A percentile compares a stretch with the other conserved stretches of the same genome.
These are phyloP conservation scores for Zygosaccharomyces gambellarensis DNA, from an alignment of 805 yeast species.

Conservation along the genomic window DNA sequence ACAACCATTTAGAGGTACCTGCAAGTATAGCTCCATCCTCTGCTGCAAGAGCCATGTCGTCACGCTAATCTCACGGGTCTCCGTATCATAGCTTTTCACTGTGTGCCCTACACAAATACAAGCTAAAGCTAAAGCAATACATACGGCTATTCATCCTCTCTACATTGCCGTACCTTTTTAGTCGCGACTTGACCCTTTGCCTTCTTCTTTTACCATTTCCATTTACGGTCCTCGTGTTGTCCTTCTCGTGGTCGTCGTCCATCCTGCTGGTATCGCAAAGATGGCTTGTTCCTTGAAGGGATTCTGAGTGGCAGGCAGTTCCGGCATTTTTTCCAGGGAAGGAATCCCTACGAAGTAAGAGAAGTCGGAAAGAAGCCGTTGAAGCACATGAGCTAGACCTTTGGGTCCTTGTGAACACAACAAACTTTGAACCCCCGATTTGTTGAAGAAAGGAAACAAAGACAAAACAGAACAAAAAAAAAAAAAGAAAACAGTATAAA, in stretches of 20 bases:
- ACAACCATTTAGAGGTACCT: conserved; percentile 20
- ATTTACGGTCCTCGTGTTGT: neutral
- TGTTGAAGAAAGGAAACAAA: neutral
- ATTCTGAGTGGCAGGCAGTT: neutral
- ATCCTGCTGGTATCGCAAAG: neutral
- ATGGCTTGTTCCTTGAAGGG: neutral
- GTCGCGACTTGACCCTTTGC: neutral
- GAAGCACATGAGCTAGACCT: neutral
- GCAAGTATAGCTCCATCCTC: conserved; percentile 13
- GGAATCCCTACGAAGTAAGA: too few species aligned
- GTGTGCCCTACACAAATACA: neutral
- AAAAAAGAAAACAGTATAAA: conserved; percentile 1
- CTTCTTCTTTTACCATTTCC: neutral
- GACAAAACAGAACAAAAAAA: conserved; percentile 1
- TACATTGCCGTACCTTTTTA: too few species aligned
- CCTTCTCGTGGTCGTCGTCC: neutral
- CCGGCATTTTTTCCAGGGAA: too few species aligned
- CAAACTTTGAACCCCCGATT: neutral
- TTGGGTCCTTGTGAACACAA: neutral
- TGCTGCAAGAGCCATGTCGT: conserved; percentile 18
- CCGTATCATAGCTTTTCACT: neutral
- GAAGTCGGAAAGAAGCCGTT: neutral
- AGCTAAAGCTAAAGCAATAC: neutral
- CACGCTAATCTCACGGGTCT: neutral
- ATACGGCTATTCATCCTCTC: neutral